Percentiles rank a stretch among this genome's conserved stretches.
These are phyloP conservation scores for Collariella sp. DNA, from an alignment of 495 filamentous ascomycete species.

Conservation along the genomic window DNA sequence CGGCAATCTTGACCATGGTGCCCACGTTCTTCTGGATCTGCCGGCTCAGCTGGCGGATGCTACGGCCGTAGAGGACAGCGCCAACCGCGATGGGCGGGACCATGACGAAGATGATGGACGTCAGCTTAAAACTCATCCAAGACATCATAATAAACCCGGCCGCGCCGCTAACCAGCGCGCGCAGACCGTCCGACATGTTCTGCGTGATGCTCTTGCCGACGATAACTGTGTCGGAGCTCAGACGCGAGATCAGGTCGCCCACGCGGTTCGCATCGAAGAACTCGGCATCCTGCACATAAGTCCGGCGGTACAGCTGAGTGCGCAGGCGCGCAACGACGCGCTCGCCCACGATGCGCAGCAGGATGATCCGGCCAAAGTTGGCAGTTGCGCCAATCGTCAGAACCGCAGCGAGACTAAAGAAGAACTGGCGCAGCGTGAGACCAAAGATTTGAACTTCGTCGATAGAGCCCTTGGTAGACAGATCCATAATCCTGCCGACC, in stretches of 20 bases:
- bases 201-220: conserved; percentile 98
- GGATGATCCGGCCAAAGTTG: conserved; percentile 89
- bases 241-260: conserved; percentile 87
- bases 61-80: conserved; percentile 82
- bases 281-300: conserved; percentile 90
- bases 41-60: conserved; percentile 77
- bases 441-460: conserved; percentile 28
- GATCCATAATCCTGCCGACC: conserved; percentile 87
- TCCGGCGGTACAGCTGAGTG: conserved; percentile 80
- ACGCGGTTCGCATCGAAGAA: conserved; percentile 98
- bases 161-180: conserved; percentile 75
- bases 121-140: conserved; percentile 86
- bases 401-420: conserved; percentile 30
- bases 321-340: conserved; percentile 83
- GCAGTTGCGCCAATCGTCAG: conserved; percentile 44
- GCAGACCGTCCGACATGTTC: conserved; percentile 88
- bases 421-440: conserved; percentile 34
- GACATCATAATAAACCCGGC: conserved; percentile 88
- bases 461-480: conserved; percentile 34
- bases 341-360: conserved; percentile 92
- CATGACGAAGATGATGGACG: conserved; percentile 73
- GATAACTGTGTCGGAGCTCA: conserved; percentile 92
- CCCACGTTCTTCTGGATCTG: conserved; percentile 90
- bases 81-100: conserved; percentile 88
- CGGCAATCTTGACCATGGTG: conserved; percentile 87